phyloP scores from a whole-genome alignment of 164 flowering plant genomes.

The Nymphaea thermarum region DNA sequence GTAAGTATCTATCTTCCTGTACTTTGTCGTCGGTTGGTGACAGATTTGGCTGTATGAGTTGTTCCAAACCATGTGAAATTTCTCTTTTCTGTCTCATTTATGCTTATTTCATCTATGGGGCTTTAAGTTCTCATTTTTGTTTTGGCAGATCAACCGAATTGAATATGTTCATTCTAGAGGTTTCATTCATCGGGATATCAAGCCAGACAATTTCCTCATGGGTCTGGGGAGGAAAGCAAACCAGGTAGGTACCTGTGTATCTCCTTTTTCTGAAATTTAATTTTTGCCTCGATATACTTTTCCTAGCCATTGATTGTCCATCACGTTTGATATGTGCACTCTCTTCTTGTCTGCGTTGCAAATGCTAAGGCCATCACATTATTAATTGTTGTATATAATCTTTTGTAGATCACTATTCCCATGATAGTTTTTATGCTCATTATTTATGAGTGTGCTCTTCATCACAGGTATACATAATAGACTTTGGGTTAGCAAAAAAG shows the following conservation, averaged over 20 bases:
- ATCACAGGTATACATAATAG: constrained; percentile 41
- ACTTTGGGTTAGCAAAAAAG: constrained; percentile 52
- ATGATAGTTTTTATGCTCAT: not conserved
- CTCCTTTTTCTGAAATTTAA: too few relatives aligned
- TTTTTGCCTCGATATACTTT: too few relatives aligned
- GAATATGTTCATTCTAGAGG: constrained; percentile 41
- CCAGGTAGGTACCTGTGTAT: constrained; percentile 17
- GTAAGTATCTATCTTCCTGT: constrained; percentile 17
- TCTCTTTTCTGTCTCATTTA: too few relatives aligned
- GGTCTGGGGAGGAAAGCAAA: constrained; percentile 41
- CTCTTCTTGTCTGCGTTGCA: too few relatives aligned
- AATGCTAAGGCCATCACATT: too few relatives aligned
- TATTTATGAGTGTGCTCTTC: constrained; percentile 3
- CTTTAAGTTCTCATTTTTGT: not conserved
- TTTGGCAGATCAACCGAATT: constrained; percentile 30
- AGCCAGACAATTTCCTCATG: constrained; percentile 45
- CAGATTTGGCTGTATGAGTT: not conserved
- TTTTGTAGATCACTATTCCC: not conserved
- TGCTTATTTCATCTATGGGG: too few relatives aligned
- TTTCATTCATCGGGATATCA: constrained; percentile 42
- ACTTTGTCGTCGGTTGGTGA: not conserved
- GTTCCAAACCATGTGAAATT: not conserved
- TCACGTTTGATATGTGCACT: too few relatives aligned
- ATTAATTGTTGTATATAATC: not conserved
- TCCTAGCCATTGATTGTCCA: too few relatives aligned